Base-by-base conservation (phyloP, 495 filamentous ascomycete genomes). In the Penicillium odoratum region DNA sequence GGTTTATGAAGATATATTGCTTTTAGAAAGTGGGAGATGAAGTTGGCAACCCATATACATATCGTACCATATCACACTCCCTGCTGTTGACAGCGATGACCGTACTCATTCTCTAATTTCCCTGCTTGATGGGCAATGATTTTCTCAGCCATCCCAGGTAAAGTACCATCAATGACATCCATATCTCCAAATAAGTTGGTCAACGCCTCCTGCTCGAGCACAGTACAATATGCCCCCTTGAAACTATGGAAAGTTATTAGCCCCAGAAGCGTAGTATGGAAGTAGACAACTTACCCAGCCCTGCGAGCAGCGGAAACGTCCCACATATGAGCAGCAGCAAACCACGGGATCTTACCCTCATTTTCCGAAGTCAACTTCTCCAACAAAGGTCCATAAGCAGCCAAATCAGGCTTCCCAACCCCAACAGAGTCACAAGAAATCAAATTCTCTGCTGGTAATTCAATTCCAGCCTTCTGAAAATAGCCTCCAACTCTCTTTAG, bases 251-350 rank as follows among this genome's bases (percentile, higher is more conserved):
- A 46, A 56, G 57, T 36, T 57, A 44, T 45, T 49, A 40, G 6
- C 2, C 25, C 7, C 1, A 21, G 10, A 36, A 51, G 15, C 3
- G n/a, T 40, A 53, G 2, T 36, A 8, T 9, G 33, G 13, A 11
- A 13, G 11, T 2, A 1, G 13, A 36, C 33, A 0, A 57, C 56
- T 55, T 61, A 73, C 69, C 69, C 71, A 56, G 61, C 59, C 25
- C 56, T 60, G 9, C 65, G 62, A 10, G 71, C 69, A n/a, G 67
- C 69, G 55, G 71, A 70, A 26, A 70, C 71, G 61, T 73, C 71
- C 71, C 71, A 73, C 67, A 69, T 65, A 61, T 73, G 71, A 25
- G 66, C 71, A 3, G 71, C 71, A n/a, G 71, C 71, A 63, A 73
- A 73, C 71, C 71, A 73, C 7, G 67, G 65, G 29, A 53, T 57